Evolutionary conservation across 1,284 basidiomycete species (phyloP).

Genomic region (Peniophora sp.): DNA sequence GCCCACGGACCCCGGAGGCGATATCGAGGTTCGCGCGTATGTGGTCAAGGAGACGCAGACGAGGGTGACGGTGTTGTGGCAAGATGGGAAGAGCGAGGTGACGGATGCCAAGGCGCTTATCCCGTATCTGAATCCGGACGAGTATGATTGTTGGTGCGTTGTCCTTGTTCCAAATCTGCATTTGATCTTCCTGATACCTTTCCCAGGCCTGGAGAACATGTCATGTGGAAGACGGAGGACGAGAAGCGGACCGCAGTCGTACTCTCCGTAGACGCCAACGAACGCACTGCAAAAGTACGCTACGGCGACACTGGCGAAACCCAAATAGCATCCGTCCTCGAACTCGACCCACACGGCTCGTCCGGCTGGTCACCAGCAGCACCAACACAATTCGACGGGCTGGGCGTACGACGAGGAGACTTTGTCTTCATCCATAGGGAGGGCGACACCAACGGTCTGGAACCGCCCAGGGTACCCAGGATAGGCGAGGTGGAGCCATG

Average conservation of each 20-base stretch:
- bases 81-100: conserved; percentile 67
- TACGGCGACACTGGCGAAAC: conserved; percentile 43
- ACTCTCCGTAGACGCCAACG: conserved; percentile 66
- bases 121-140: conserved; percentile 78
- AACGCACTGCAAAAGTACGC: conserved; percentile 63
- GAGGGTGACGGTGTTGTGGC: conserved; percentile 76
- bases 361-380: conserved; percentile 38
- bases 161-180: neutral
- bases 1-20: conserved; percentile 32
- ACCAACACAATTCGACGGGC: conserved; percentile 42
- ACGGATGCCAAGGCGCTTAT: conserved; percentile 60
- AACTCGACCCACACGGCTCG: conserved; percentile 78
- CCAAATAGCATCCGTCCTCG: conserved; percentile 76
- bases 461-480: conserved; percentile 57
- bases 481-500: conserved; percentile 77
- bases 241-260: conserved; percentile 65
- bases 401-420: conserved; percentile 78
- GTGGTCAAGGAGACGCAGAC: conserved; percentile 68
- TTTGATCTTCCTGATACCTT: conserved; percentile 1
- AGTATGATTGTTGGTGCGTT: conserved; percentile 77
- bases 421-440: conserved; percentile 72
- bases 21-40: conserved; percentile 47
- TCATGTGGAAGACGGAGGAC: conserved; percentile 79
- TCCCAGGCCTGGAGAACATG: conserved; percentile 82
- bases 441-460: conserved; percentile 60